phyloP scores from a whole-genome alignment of 495 filamentous ascomycete genomes.

The Collariella sp. region DNA sequence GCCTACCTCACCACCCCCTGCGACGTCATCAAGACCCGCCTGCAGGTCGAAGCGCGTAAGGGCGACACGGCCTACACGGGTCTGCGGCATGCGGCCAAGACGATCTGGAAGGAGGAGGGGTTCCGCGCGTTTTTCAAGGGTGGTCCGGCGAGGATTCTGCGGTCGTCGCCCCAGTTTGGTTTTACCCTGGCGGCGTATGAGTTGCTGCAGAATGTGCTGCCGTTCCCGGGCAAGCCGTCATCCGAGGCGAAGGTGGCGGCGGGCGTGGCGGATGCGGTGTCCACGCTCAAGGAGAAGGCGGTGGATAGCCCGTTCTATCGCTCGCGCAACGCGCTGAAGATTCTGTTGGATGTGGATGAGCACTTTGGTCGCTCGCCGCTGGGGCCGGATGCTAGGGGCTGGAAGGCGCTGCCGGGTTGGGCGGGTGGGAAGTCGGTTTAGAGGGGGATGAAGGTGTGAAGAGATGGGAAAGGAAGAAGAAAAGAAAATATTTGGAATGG shows the following conservation, averaged over 20 bases:
- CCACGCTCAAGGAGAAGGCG: conserved; percentile 40
- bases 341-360: conserved; percentile 89
- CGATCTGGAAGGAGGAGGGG: conserved; percentile 82
- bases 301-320: conserved; percentile 68
- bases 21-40: conserved; percentile 97
- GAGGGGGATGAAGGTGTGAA: too few relatives aligned
- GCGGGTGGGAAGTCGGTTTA: conserved; percentile 20
- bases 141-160: conserved; percentile 85
- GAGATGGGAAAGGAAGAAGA: too few relatives aligned
- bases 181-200: conserved; percentile 96
- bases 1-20: conserved; percentile 96
- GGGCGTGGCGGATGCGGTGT: conserved; percentile 26
- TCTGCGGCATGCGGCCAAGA: conserved; percentile 76
- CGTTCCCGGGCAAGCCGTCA: conserved; percentile 61
- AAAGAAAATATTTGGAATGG: neutral
- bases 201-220: conserved; percentile 72
- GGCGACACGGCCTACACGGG: conserved; percentile 80
- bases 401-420: conserved; percentile 39
- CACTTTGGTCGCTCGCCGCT: conserved; percentile 67
- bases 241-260: conserved; percentile 33
- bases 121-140: conserved; percentile 98
- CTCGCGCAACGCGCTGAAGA: conserved; percentile 90
- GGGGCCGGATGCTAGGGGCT: conserved; percentile 43
- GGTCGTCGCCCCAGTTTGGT: conserved; percentile 93
- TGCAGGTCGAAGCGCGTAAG: conserved; percentile 95